Conservation (phyloP, 164 flowering plant genomes). For the Stephania japonica region DNA sequence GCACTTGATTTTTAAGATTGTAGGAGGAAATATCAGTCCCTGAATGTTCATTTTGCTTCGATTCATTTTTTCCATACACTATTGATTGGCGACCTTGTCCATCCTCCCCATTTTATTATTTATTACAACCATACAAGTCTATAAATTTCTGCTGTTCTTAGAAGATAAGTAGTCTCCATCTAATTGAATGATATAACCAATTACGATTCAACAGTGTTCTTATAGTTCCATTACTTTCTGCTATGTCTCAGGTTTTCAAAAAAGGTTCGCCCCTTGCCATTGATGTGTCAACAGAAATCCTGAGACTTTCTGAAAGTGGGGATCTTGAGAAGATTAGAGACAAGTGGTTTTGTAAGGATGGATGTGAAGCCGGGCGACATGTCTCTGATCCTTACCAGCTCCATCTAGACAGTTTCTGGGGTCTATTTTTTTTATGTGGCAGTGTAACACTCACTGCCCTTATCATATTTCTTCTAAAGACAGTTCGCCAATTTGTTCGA, state of each 20-base stretch:
- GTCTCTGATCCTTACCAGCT: conserved; percentile 42
- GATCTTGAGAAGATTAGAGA: conserved; percentile 40
- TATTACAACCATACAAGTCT: neutral
- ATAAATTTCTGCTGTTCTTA: neutral
- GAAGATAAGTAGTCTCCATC: neutral
- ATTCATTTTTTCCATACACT: too few species aligned
- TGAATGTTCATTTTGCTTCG: too few species aligned
- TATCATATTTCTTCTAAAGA: conserved; percentile 35
- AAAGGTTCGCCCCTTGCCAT: conserved; percentile 59
- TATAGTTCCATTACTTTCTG: neutral
- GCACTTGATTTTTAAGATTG: neutral
- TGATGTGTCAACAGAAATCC: conserved; percentile 63
- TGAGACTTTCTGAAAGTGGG: conserved; percentile 55
- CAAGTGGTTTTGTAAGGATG: conserved; percentile 53
- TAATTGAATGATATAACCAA: neutral
- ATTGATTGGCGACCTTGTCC: too few species aligned
- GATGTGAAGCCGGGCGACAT: conserved; percentile 25
- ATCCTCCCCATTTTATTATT: too few species aligned
- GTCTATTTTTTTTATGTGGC: conserved; percentile 58
- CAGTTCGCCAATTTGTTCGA: conserved; percentile 37
- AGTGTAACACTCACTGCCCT: conserved; percentile 31
- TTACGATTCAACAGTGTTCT: neutral
- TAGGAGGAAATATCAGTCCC: neutral
- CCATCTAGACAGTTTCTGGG: conserved; percentile 59
- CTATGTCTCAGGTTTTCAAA: conserved; percentile 46